A percentile compares a stretch with the other conserved stretches of the same genome.
phyloP scores from a whole-genome alignment of 2,329 filamentous ascomycete species.

The Scedosporium apiospermum region DNA sequence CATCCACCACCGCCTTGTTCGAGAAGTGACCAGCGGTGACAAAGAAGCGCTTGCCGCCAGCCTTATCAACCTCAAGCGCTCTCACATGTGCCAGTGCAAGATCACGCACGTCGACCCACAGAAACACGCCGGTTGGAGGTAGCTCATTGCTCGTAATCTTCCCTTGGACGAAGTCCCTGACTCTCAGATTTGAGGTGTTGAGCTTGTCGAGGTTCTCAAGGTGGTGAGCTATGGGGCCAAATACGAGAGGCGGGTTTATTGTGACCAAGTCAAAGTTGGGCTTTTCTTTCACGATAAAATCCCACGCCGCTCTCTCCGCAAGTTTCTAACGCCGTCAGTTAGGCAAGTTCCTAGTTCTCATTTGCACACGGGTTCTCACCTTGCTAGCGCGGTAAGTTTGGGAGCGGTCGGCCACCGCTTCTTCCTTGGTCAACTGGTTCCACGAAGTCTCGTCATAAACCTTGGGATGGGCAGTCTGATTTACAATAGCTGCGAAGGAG shows the following conservation, averaged over 20 bases:
- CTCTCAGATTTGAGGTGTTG: constrained; percentile 44
- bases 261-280: constrained; percentile 42
- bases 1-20: constrained; percentile 33
- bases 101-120: constrained; percentile 49
- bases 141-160: constrained; percentile 33
- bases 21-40: constrained; percentile 35
- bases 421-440: constrained; percentile 41
- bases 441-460: constrained; percentile 39
- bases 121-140: constrained; percentile 27
- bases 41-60: constrained; percentile 42
- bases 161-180: constrained; percentile 40
- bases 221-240: constrained; percentile 42
- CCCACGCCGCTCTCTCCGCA: constrained; percentile 45
- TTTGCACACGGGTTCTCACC: too few species aligned
- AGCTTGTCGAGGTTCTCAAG: constrained; percentile 33
- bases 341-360: too few species aligned
- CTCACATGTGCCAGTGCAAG: constrained; percentile 42
- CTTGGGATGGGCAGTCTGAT: constrained; percentile 23
- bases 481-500: constrained; percentile 43
- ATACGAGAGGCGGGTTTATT: constrained; percentile 45
- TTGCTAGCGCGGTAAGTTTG: constrained; percentile 41
- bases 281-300: constrained; percentile 33
- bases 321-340: constrained; percentile 29
- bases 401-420: constrained; percentile 27
- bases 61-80: constrained; percentile 37